These are phyloP conservation scores for Ophidiomyces ophidiicola DNA, from an alignment of 2,329 filamentous ascomycete genomes.

Conservation along the genomic window DNA sequence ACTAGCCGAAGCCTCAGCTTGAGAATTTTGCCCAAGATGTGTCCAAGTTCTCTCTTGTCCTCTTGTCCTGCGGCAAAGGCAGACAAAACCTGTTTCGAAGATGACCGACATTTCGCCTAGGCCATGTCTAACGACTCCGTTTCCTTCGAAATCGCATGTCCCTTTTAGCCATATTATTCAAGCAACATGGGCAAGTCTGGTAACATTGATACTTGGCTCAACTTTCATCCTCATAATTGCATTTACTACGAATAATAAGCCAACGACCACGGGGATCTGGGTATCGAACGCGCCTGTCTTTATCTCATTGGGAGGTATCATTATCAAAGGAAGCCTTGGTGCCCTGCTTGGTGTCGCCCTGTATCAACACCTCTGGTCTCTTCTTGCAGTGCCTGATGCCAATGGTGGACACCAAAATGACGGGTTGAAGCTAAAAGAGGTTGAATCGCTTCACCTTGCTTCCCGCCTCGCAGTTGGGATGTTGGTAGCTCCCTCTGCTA, in stretches of 20 bases:
- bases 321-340: slow-evolving; percentile 7
- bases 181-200: slow-evolving; percentile 9
- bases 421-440: slow-evolving; percentile 5
- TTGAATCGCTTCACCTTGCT: slow-evolving; percentile 9
- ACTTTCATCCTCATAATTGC: slow-evolving; percentile 1
- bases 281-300: slow-evolving; percentile 5
- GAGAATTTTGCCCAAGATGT: no score
- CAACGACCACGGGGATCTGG: neutral
- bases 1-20: no score
- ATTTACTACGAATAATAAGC: slow-evolving; percentile 5
- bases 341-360: slow-evolving; percentile 5
- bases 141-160: slow-evolving; percentile 9
- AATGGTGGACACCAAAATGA: neutral
- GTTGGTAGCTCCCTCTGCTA: neutral
- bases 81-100: neutral
- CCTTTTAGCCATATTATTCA: slow-evolving; percentile 2
- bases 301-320: slow-evolving; percentile 5
- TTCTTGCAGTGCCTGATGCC: neutral
- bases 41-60: no score
- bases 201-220: neutral
- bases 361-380: slow-evolving; percentile 8
- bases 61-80: neutral
- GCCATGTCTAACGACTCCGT: slow-evolving; percentile 3
- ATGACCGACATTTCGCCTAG: neutral
- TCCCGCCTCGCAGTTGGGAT: slow-evolving; percentile 6